phyloP scores from a whole-genome alignment of 208 protist species.

The Leishmania arabica region DNA sequence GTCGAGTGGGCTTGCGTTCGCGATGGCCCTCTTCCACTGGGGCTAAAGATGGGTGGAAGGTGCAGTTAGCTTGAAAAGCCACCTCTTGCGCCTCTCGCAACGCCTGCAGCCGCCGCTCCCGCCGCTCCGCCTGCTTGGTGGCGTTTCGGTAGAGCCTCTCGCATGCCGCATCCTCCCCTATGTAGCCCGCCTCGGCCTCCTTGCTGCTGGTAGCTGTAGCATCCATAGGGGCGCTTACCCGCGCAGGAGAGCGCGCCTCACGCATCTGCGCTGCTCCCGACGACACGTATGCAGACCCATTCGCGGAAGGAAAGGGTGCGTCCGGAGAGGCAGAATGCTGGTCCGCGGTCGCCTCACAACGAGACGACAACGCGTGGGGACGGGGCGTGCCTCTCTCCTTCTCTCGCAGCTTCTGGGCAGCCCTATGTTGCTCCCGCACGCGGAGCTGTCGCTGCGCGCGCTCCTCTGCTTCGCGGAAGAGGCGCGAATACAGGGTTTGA shows the following conservation, averaged over 20 bases:
- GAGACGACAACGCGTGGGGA: background rate
- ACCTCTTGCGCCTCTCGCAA: slow-evolving; percentile 20
- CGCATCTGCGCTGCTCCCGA: background rate
- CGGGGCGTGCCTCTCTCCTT: slow-evolving; percentile 11
- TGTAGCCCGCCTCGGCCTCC: background rate
- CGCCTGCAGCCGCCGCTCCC: slow-evolving; percentile 20
- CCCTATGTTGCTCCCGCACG: background rate
- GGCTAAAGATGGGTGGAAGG: slow-evolving; percentile 22
- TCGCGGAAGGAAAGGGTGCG: background rate
- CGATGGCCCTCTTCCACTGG: background rate
- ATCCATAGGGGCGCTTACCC: background rate
- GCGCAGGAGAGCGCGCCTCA: background rate
- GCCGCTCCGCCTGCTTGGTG: slow-evolving; percentile 9
- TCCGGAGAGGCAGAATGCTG: background rate
- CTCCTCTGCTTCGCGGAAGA: slow-evolving; percentile 25
- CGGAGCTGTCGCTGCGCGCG: slow-evolving; percentile 10
- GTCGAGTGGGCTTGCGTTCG: slow-evolving; percentile 2
- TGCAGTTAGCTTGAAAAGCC: slow-evolving; percentile 20
- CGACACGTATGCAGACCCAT: background rate
- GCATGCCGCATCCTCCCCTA: slow-evolving; percentile 11
- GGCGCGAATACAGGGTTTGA: slow-evolving; percentile 10
- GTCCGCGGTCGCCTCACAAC: background rate
- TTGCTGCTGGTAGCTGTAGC: background rate
- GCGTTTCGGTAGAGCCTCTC: slow-evolving; percentile 33
- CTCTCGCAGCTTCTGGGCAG: slow-evolving; percentile 5